These are phyloP conservation scores for Chloropicon primus DNA, from an alignment of 139 green algal genomes.

Conservation along the genomic window DNA sequence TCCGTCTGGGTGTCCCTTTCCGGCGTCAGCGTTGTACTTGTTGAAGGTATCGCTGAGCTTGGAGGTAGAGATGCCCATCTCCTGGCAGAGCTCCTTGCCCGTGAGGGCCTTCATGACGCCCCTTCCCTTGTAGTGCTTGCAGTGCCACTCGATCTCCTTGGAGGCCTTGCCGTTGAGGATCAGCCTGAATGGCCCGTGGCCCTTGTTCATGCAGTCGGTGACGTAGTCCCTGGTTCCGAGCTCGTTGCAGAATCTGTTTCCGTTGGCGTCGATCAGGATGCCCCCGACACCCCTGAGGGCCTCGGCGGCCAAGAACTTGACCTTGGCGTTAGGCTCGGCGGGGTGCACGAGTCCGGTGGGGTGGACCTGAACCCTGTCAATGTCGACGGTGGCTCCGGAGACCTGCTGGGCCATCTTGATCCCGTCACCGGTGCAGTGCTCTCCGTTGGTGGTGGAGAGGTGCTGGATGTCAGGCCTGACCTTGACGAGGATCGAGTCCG, in stretches of 20 bases:
- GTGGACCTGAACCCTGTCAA: conserved; percentile 47
- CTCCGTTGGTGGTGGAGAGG: conserved; percentile 24
- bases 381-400: conserved; percentile 18
- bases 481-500: conserved; percentile 9
- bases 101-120: conserved; percentile 23
- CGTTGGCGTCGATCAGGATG: conserved; percentile 40
- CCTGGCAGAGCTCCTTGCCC: conserved; percentile 13
- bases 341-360: conserved; percentile 60
- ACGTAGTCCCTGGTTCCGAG: conserved; percentile 44
- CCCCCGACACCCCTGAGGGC: conserved; percentile 53
- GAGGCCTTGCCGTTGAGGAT: conserved; percentile 21
- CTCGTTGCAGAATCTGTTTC: conserved; percentile 59
- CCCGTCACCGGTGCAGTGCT: conserved; percentile 23
- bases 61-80: conserved; percentile 12
- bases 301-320: conserved; percentile 58
- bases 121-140: conserved; percentile 24
- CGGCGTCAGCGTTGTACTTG: conserved; percentile 17
- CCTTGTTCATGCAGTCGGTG: conserved; percentile 20
- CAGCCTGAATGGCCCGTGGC: conserved; percentile 22
- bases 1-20: conserved; percentile 11
- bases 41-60: conserved; percentile 19
- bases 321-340: conserved; percentile 24
- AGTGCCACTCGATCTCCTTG: conserved; percentile 27
- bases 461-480: conserved; percentile 4
- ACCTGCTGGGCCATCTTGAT: conserved; percentile 19